Percentiles rank a stretch among this genome's conserved stretches.
Conservation (phyloP, 2,329 filamentous ascomycete genomes). For the Pseudovirgaria hyperparasitica region DNA sequence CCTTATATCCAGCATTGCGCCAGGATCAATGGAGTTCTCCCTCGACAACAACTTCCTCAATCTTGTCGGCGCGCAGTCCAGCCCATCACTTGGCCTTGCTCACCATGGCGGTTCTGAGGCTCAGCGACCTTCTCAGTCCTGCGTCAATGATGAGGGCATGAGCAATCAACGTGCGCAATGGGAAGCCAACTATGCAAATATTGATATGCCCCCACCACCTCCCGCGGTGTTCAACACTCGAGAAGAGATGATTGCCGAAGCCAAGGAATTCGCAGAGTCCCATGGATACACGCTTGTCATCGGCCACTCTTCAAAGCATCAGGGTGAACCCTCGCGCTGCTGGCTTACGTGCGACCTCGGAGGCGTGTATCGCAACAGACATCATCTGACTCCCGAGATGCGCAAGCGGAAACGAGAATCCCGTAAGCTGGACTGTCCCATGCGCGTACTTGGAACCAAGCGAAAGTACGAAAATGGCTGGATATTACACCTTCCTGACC, state of each 20-base stretch:
- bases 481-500: conserved; percentile 8
- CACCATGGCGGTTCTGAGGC: too few species aligned
- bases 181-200: background rate
- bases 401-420: conserved; percentile 9
- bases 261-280: conserved; percentile 8
- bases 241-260: conserved; percentile 8
- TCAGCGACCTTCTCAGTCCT: too few species aligned
- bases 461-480: conserved; percentile 8
- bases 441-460: conserved; percentile 9
- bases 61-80: too few species aligned
- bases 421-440: conserved; percentile 10
- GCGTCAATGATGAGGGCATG: too few species aligned
- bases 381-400: conserved; percentile 8
- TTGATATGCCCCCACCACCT: conserved; percentile 6
- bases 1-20: too few species aligned
- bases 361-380: conserved; percentile 8
- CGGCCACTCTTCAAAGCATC: conserved; percentile 8
- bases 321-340: conserved; percentile 7
- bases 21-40: too few species aligned
- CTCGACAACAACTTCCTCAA: too few species aligned
- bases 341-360: conserved; percentile 9
- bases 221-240: conserved; percentile 6
- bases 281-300: conserved; percentile 10
- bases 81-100: too few species aligned
- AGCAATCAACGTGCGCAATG: background rate